Percentiles rank a stretch among this genome's conserved stretches.
phyloP scores from a whole-genome alignment of 306 rosid species.

The Alnus rubra region DNA sequence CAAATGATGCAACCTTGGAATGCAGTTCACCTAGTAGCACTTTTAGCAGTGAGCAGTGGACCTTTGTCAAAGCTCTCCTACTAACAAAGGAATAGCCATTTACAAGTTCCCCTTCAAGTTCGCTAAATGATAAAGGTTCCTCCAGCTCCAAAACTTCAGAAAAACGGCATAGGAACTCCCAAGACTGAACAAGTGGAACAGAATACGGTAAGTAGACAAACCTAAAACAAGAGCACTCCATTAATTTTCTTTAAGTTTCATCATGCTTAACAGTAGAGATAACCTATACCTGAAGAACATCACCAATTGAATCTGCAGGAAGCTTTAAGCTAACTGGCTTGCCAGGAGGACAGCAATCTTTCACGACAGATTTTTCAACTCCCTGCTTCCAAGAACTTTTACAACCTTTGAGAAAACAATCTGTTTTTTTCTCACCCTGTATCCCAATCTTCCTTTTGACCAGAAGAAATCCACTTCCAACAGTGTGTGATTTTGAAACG shows the following conservation, averaged over 20 bases:
- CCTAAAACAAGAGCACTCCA: background rate
- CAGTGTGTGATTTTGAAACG: slow-evolving; percentile 57
- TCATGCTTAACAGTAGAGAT: slow-evolving; percentile 13
- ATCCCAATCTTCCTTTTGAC: slow-evolving; percentile 45
- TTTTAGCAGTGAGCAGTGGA: slow-evolving; percentile 75
- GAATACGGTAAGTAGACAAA: slow-evolving; percentile 6
- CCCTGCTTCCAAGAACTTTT: slow-evolving; percentile 13
- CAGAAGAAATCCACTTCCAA: slow-evolving; percentile 72
- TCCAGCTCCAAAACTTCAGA: slow-evolving; percentile 69
- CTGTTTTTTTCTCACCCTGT: slow-evolving; percentile 12
- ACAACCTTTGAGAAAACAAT: slow-evolving; percentile 28
- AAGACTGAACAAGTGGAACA: slow-evolving; percentile 52
- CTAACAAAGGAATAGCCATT: too few species aligned
- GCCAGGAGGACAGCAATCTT: slow-evolving; percentile 77
- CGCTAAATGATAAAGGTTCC: slow-evolving; percentile 64
- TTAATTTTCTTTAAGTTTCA: background rate
- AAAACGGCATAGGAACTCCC: slow-evolving; percentile 76
- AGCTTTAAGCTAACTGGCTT: slow-evolving; percentile 65
- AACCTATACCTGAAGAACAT: slow-evolving; percentile 73
- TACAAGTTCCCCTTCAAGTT: slow-evolving; percentile 81
- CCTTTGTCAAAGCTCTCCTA: slow-evolving; percentile 65
- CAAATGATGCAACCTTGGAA: slow-evolving; percentile 82
- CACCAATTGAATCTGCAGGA: slow-evolving; percentile 74
- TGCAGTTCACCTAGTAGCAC: slow-evolving; percentile 87
- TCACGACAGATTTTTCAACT: slow-evolving; percentile 36